A percentile compares a stretch with the other conserved stretches of the same genome.
phyloP scores from a whole-genome alignment of 2,329 filamentous ascomycete genomes.

The Tolypocladium pustulatum region DNA sequence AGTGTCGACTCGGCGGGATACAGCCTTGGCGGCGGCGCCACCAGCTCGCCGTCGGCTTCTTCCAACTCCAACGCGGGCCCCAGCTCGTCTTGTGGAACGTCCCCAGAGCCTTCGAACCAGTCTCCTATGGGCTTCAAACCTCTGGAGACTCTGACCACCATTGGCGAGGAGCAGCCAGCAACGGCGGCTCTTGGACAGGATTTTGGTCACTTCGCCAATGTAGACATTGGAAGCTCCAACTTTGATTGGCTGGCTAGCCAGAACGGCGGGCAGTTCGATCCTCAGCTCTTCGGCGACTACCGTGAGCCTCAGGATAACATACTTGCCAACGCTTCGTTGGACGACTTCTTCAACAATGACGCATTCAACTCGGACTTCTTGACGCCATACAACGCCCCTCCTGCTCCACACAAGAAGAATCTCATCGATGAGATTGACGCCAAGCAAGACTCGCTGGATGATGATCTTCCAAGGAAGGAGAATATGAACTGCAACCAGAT shows the following conservation, averaged over 20 bases:
- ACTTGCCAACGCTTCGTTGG: slow-evolving; percentile 57
- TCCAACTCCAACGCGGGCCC: slow-evolving; percentile 49
- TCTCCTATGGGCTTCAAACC: slow-evolving; percentile 59
- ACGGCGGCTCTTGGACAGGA: slow-evolving; percentile 24
- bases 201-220: slow-evolving; percentile 18
- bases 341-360: slow-evolving; percentile 63
- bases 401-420: slow-evolving; percentile 48
- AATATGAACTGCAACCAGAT: slow-evolving; percentile 83
- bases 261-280: slow-evolving; percentile 80
- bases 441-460: slow-evolving; percentile 57
- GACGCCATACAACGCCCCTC: slow-evolving; percentile 63
- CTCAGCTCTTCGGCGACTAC: slow-evolving; percentile 84
- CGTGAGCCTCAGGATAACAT: slow-evolving; percentile 81
- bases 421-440: slow-evolving; percentile 71
- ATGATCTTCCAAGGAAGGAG: slow-evolving; percentile 46
- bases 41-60: slow-evolving; percentile 54
- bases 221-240: slow-evolving; percentile 38
- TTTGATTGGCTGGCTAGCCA: slow-evolving; percentile 71
- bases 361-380: slow-evolving; percentile 73
- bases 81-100: slow-evolving; percentile 63
- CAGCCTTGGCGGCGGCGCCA: slow-evolving; percentile 37
- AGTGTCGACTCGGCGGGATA: slow-evolving; percentile 41
- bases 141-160: slow-evolving; percentile 51
- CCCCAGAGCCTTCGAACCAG: slow-evolving; percentile 64
- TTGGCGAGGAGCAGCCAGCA: slow-evolving; percentile 51